A percentile compares a stretch with the other conserved stretches of the same genome.
Conservation (phyloP, 2,329 filamentous ascomycete genomes). For the Aspergillus neotritici region DNA sequence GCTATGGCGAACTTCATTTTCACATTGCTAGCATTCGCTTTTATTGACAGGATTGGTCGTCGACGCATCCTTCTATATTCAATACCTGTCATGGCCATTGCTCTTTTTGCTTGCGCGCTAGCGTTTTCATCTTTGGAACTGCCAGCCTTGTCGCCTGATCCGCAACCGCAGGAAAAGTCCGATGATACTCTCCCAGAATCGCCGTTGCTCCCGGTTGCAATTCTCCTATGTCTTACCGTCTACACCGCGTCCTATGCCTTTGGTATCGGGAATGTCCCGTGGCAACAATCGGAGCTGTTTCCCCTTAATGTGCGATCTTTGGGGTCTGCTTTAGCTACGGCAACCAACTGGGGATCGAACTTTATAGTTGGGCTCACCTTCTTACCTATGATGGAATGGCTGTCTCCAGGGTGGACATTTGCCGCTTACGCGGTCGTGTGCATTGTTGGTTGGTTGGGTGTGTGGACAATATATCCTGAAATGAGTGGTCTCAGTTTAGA, state of each 20-base stretch:
- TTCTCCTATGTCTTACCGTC: slow-evolving; percentile 69
- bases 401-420: slow-evolving; percentile 74
- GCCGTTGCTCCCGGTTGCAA: slow-evolving; percentile 42
- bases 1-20: slow-evolving; percentile 79
- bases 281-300: slow-evolving; percentile 94
- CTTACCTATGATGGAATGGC: slow-evolving; percentile 72
- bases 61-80: slow-evolving; percentile 75
- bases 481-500: slow-evolving; percentile 77
- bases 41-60: slow-evolving; percentile 75
- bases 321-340: slow-evolving; percentile 58
- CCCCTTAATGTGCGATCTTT: slow-evolving; percentile 60
- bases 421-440: slow-evolving; percentile 71
- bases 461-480: slow-evolving; percentile 78
- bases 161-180: slow-evolving; percentile 11
- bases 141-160: slow-evolving; percentile 19
- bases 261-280: slow-evolving; percentile 86
- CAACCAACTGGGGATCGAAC: slow-evolving; percentile 83
- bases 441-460: slow-evolving; percentile 55
- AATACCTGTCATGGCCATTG: slow-evolving; percentile 74
- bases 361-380: slow-evolving; percentile 83
- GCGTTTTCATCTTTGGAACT: slow-evolving; percentile 64
- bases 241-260: slow-evolving; percentile 84
- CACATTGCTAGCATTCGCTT: slow-evolving; percentile 65
- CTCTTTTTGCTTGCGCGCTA: slow-evolving; percentile 63
- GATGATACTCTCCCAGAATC: slow-evolving; percentile 18